Percentiles rank a stretch among this genome's conserved stretches.
Evolutionary conservation across 164 flowering plant species (phyloP).

Genomic region (Chimonanthus praecox): DNA sequence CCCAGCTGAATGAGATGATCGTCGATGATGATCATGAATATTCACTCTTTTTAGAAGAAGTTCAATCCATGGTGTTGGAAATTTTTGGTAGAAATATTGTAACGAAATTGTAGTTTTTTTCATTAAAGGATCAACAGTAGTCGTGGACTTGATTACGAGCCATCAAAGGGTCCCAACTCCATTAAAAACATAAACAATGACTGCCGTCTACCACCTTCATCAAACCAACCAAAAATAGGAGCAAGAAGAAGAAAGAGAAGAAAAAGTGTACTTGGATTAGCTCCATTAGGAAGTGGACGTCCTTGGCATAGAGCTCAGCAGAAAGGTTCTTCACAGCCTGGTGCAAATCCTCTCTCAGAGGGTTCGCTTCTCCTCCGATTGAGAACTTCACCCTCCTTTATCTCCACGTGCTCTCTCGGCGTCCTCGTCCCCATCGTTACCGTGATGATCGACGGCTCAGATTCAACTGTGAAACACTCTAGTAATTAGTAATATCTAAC

Average conservation of each 20-base stretch:
- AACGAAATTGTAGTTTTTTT: too few species aligned
- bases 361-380: slow-evolving; percentile 44
- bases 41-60: neutral
- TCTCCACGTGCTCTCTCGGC: slow-evolving; percentile 43
- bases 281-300: slow-evolving; percentile 72
- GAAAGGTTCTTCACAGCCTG: slow-evolving; percentile 59
- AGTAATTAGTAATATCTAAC: too few species aligned
- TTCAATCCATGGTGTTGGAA: neutral
- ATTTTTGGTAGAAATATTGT: neutral
- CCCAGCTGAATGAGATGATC: neutral
- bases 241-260: too few species aligned
- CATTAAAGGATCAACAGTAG: too few species aligned
- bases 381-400: slow-evolving; percentile 38
- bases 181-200: neutral
- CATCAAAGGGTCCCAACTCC: neutral
- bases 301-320: slow-evolving; percentile 68
- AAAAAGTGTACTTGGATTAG: slow-evolving; percentile 48
- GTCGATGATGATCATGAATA: neutral
- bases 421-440: slow-evolving; percentile 1
- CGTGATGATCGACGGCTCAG: neutral
- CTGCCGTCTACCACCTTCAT: neutral
- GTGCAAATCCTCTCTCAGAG: slow-evolving; percentile 40
- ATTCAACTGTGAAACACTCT: neutral
- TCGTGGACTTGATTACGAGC: too few species aligned
- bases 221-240: too few species aligned